A percentile compares a stretch with the other conserved stretches of the same genome.
Conservation (phyloP, 139 green algal genomes). For the Chlorella sp. region DNA sequence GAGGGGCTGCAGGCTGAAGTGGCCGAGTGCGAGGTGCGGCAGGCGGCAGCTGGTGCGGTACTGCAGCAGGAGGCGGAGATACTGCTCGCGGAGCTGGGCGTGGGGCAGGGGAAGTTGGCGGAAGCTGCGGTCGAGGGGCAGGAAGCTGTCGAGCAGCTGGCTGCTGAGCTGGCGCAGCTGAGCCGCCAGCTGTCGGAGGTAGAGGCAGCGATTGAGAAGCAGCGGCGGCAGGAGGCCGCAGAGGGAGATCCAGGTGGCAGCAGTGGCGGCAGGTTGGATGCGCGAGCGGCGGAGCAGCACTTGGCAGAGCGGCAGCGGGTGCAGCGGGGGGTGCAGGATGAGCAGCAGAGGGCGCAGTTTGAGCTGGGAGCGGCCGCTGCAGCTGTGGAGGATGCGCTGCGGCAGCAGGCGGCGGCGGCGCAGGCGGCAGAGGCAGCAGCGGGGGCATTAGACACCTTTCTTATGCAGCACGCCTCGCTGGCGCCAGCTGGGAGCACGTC, state of each 20-base stretch:
- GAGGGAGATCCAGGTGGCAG: neutral
- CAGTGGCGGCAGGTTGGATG: neutral
- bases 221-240: neutral
- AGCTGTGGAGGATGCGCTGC: neutral
- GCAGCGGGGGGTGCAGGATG: constrained; percentile 4
- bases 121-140: neutral
- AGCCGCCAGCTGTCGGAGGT: neutral
- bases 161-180: constrained; percentile 10
- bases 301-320: neutral
- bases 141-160: neutral
- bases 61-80: neutral
- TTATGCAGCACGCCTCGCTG: neutral
- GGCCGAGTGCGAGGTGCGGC: neutral
- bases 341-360: constrained; percentile 23
- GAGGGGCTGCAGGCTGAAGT: neutral
- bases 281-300: neutral
- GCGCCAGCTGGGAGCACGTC: neutral
- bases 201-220: neutral
- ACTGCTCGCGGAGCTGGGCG: neutral
- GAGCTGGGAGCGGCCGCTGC: neutral
- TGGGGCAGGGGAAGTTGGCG: too few species aligned
- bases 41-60: neutral
- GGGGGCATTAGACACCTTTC: neutral
- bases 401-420: neutral
- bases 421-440: neutral